These are phyloP conservation scores for Colletotrichum musae DNA, from an alignment of 2,329 filamentous ascomycete genomes.

Conservation along the genomic window DNA sequence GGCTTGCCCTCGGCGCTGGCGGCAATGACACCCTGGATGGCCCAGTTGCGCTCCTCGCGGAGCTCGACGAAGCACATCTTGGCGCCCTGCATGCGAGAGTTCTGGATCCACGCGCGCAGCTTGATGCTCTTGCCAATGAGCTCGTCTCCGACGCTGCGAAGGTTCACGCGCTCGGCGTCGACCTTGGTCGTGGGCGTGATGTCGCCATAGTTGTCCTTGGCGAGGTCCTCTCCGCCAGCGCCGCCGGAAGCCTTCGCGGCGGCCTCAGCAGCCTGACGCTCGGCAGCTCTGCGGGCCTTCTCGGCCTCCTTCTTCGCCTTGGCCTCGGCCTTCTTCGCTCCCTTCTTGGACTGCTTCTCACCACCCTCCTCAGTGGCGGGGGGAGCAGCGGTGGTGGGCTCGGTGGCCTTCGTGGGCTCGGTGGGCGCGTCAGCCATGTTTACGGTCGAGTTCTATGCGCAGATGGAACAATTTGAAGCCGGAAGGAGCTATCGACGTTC, in stretches of 20 bases:
- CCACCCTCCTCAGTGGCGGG: conserved; percentile 44
- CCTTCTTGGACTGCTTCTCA: conserved; percentile 75
- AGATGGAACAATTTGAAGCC: no score
- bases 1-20: conserved; percentile 72
- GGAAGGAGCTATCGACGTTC: no score
- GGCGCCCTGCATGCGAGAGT: conserved; percentile 87
- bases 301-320: conserved; percentile 92
- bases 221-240: conserved; percentile 73
- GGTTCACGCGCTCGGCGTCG: conserved; percentile 69
- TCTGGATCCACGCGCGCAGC: conserved; percentile 87
- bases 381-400: conserved; percentile 44
- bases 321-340: conserved; percentile 84
- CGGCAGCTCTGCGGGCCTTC: conserved; percentile 70
- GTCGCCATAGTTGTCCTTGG: conserved; percentile 85
- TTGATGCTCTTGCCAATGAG: conserved; percentile 80
- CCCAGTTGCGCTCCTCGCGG: conserved; percentile 80
- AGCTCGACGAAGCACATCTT: conserved; percentile 94
- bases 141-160: conserved; percentile 75
- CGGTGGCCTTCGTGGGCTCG: conserved; percentile 43
- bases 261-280: conserved; percentile 70
- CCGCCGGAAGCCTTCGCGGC: conserved; percentile 76
- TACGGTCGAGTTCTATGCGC: conserved; percentile 1
- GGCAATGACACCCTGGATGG: conserved; percentile 85
- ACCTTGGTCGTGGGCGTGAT: conserved; percentile 41
- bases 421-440: conserved; percentile 54